Percentiles rank a stretch among this genome's conserved stretches.
Conservation (phyloP, 495 filamentous ascomycete species). For the Halenospora varia region DNA sequence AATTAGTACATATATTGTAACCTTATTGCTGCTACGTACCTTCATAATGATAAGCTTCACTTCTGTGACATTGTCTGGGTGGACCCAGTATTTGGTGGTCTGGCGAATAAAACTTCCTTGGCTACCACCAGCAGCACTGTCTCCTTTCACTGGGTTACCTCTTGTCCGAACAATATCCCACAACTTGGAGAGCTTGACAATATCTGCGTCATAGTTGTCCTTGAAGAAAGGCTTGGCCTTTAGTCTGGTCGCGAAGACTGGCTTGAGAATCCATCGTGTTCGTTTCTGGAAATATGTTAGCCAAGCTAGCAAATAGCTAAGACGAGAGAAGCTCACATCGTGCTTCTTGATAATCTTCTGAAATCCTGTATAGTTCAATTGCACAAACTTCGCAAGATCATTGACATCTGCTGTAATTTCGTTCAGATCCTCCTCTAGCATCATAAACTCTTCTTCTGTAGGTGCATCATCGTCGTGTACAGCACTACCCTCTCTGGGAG, state of each 20-base stretch:
- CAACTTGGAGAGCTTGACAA: slow-evolving; percentile 91
- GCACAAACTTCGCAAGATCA: slow-evolving; percentile 96
- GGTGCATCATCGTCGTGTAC: slow-evolving; percentile 48
- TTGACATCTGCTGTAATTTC: slow-evolving; percentile 99
- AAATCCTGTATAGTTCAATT: slow-evolving; percentile 98
- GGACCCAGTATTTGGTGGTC: slow-evolving; percentile 99
- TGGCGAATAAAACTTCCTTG: slow-evolving; percentile 97
- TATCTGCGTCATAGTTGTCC: slow-evolving; percentile 95
- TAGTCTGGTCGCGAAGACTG: slow-evolving; percentile 87
- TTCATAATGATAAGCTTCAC: slow-evolving; percentile 96
- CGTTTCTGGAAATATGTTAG: too few relatives aligned
- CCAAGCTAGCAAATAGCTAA: too few relatives aligned
- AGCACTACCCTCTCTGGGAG: slow-evolving; percentile 15
- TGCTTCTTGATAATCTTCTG: slow-evolving; percentile 99
- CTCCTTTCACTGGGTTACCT: slow-evolving; percentile 87
- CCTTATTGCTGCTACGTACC: slow-evolving; percentile 29
- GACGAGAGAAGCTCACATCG: slow-evolving; percentile 87
- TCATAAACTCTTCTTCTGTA: slow-evolving; percentile 87
- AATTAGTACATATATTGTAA: slow-evolving; percentile 14
- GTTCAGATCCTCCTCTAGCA: slow-evolving; percentile 90
- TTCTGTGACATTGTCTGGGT: slow-evolving; percentile 97
- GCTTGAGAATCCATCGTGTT: slow-evolving; percentile 89
- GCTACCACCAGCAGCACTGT: slow-evolving; percentile 81
- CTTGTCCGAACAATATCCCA: slow-evolving; percentile 93
- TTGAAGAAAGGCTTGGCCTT: slow-evolving; percentile 97